Evolutionary conservation across 1,139 yeast genomes (phyloP), one percentile per base, ranked within the genome.

Genomic region (Ogataea hybrid): DNA sequence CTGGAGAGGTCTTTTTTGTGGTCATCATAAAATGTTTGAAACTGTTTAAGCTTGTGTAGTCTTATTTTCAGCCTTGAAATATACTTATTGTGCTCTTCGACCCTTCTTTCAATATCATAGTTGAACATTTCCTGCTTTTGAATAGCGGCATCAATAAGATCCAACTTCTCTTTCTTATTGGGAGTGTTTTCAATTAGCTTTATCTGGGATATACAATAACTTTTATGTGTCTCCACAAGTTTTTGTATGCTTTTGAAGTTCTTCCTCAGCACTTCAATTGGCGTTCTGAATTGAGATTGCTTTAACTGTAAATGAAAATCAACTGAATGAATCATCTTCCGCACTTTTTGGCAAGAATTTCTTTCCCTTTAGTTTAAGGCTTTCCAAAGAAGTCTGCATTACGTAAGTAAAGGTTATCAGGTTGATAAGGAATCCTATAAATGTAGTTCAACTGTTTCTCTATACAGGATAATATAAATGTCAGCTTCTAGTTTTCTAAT

Each of bases 211-310:
- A 67, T 59, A 7, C 72, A 48, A 39, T 64, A 69, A 39, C 66
- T 65, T 58, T 73, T 70, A 39, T 76, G 77, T 47, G 70, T 77
- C 52, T 79, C 85, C n/a, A 79, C 68, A 10, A 77, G 62, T 52
- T 71, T 77, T 52, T 80, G 84, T 15, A 79, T 66, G 28, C 61
- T 58, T 56, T 77, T 80, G 61, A n/a, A n/a, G n/a, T n/a, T n/a
- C n/a, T n/a, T n/a, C n/a, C 71, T 71, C 37, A 81, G 64, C 14
- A 81, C 64, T 51, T 81, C 87, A 17, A 73, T 67, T 1, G 90
- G 90, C 1, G 81, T 76, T 41, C 70, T 70, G 61, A 82, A 81
- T 44, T 75, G 77, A 2, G 79, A 70, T 58, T 70, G 73, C 50
- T 75, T 70, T 34, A 71, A 48, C 41, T 64, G 64, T 41, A 70